Base-by-base conservation (phyloP, 345 rosid genomes). In the Anastatica hierochuntica region DNA sequence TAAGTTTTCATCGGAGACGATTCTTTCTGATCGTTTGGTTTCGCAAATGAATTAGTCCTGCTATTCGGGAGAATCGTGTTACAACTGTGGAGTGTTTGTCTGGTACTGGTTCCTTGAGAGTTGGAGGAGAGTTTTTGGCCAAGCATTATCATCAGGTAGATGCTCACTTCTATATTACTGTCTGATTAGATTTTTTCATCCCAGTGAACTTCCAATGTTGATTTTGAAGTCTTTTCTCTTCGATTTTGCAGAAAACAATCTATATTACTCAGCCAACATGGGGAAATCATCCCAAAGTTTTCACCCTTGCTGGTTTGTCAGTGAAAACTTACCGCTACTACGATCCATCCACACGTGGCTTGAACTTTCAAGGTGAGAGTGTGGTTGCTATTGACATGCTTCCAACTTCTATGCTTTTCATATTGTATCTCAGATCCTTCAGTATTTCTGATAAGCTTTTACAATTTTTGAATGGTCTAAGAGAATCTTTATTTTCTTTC, bases 51-150 rank as follows among this genome's bases (percentile, higher is more conserved):
- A 3, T 53, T 45, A 88, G 96, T 75, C 84, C 81, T 49, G 90
- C 87, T 29, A 80, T 88, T 45, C 70, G 49, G 49, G 94, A 81
- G 67, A 81, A 81, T 56, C 76, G 94, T 63, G 67, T 87, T 58
- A 72, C 89, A 14, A 87, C 96, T 4, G 94, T 87, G 29, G 94
- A 84, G 69, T 77, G 89, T 65, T 78, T 87, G 81, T 87, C 96
- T 41, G 96, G 96, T 48, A 87, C 96, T 8, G 96, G 96, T 51
- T 84, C 96, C 3, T 47, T 87, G 49, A 78, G 96, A 71, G 96
- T 87, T 68, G 96, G 96, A 14, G 94, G 76, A 36, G 96, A 88
- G 60, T 88, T 88, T 76, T 67, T 88, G 61, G 96, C 88, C 1
- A 77, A 57, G 61, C 94, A 88, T 58, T 78, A 84, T 68, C 90